Evolutionary conservation across 2,329 filamentous ascomycete species (phyloP), one percentile per base, ranked within the genome.

Genomic region (Alternaria gansuensis): DNA sequence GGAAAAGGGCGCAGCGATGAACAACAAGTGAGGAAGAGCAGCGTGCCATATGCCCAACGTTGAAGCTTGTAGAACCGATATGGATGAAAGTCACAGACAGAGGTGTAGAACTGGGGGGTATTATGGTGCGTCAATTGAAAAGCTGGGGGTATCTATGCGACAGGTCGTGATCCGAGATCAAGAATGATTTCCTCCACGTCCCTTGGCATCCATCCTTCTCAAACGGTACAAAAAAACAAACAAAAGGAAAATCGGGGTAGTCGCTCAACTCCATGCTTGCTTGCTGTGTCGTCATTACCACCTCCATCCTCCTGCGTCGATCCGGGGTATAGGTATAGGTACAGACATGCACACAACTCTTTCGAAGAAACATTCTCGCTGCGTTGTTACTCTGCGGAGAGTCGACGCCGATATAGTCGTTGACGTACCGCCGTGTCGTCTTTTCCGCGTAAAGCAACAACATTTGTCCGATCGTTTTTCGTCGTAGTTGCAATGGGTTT

Each of bases 141-240:
- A 59, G 59, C 56, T 63, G 51, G 59, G 65, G 65, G 65, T 68
- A 68, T 68, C 65, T 68, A 66, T 68, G 60, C 65, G 56, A 34
- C 63, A 53, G 63, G 41, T 59, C 57, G 44, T 59, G 59, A 63
- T 50, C 33, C 17, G 17, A 17, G 9, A 56, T 58, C 56, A 66
- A 63, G 52, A 66, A 65, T 59, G 58, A 58, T 52, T 52, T 29
- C 56, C 50, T 56, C 59, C 57, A 46, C 46, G 36, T 11, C 51
- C 49, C 37, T 50, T 62, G 50, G 64, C 31, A 50, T 60, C 54
- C 63, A 59, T 55, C 45, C 63, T 57, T 44, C 13, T 26, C 17
- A 28, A 43, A 54, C 43, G 24, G 11, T 36, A 57, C 44, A 46
- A 51, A 52, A 21, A 2, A 21, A 21, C 31, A 28, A 40, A 51